Conservation (phyloP, 225 moss, liverwort and hornwort species). For the Marchantia polymorpha region DNA sequence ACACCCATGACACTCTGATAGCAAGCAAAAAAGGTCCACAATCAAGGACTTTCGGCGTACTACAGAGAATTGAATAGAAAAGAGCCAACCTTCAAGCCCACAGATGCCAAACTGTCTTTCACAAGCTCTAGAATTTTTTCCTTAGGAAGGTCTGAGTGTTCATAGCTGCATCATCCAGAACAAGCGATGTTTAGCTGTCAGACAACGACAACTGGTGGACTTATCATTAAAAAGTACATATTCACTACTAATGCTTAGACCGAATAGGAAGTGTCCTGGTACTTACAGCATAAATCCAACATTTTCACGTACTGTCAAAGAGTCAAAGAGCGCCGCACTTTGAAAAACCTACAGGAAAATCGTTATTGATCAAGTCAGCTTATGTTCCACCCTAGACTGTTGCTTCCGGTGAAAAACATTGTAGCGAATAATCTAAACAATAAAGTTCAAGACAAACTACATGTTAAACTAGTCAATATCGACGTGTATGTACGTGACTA, state of each 20-base stretch:
- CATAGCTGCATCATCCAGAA: slow-evolving; percentile 54
- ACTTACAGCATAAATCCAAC: slow-evolving; percentile 98
- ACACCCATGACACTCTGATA: too few species aligned
- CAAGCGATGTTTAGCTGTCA: neutral
- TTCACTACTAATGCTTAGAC: neutral
- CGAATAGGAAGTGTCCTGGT: neutral
- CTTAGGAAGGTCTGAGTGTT: slow-evolving; percentile 74
- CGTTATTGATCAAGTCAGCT: neutral
- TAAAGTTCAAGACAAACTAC: neutral
- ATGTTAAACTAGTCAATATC: neutral
- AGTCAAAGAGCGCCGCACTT: slow-evolving; percentile 94
- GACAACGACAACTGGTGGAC: neutral
- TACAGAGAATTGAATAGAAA: neutral
- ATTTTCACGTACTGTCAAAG: slow-evolving; percentile 82
- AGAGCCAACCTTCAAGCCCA: slow-evolving; percentile 80
- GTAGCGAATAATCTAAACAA: neutral
- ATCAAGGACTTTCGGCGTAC: neutral
- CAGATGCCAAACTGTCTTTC: slow-evolving; percentile 86
- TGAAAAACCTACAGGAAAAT: slow-evolving; percentile 69
- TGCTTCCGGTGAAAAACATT: neutral
- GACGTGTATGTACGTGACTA: slow-evolving; percentile 19
- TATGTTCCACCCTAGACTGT: too few species aligned
- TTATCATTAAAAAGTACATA: neutral
- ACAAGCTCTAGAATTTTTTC: slow-evolving; percentile 86
- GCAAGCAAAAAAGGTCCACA: neutral